Conservation (phyloP, 179 eudicot genomes). For the Spinacia oleracea region DNA sequence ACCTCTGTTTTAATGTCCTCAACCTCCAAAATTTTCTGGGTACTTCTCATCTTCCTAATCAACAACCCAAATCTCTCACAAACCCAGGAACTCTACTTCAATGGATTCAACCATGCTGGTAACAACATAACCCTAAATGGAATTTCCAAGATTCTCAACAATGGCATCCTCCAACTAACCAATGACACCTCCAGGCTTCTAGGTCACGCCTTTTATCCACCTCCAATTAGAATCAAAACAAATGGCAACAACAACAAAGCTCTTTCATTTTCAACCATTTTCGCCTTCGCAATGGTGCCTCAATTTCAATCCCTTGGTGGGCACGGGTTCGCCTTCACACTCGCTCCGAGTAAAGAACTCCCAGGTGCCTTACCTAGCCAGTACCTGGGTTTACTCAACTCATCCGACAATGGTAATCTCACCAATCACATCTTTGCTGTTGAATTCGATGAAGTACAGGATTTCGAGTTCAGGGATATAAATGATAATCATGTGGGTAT, state of each 20-base stretch:
- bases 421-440: conserved; percentile 66
- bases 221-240: conserved; percentile 43
- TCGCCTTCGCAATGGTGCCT: conserved; percentile 58
- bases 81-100: conserved; percentile 41
- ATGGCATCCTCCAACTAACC: conserved; percentile 54
- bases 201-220: conserved; percentile 58
- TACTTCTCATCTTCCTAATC: neutral
- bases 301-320: conserved; percentile 56
- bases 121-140: conserved; percentile 43
- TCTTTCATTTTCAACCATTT: conserved; percentile 57
- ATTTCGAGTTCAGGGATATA: conserved; percentile 57
- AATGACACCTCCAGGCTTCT: conserved; percentile 38
- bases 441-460: conserved; percentile 64
- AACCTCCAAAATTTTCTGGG: conserved; percentile 26
- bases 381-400: conserved; percentile 53
- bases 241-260: conserved; percentile 27
- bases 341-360: conserved; percentile 39
- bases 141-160: conserved; percentile 36
- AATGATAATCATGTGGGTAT: conserved; percentile 73
- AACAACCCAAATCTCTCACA: conserved; percentile 13
- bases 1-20: conserved; percentile 13
- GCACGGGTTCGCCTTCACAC: conserved; percentile 65
- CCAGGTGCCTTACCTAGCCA: conserved; percentile 55
- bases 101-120: conserved; percentile 38
- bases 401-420: conserved; percentile 47